A percentile compares a stretch with the other conserved stretches of the same genome.
These are phyloP conservation scores for Nannochloropsis gaditana DNA, from an alignment of 108 stramenopile genomes.

Conservation along the genomic window DNA sequence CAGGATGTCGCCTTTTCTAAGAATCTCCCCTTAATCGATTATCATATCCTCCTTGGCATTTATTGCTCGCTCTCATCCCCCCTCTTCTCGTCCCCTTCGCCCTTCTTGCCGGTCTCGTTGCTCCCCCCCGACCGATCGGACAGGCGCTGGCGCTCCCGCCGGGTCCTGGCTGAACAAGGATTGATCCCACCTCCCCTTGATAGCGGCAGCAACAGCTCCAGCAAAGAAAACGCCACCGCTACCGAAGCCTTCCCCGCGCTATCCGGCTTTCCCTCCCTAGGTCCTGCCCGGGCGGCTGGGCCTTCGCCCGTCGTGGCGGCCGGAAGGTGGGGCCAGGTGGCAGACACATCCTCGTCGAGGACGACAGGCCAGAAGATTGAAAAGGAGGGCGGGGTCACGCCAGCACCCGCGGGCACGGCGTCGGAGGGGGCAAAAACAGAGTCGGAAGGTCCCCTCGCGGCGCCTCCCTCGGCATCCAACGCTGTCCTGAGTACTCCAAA, in stretches of 20 bases:
- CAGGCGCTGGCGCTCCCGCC: conserved; percentile 3
- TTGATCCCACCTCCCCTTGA: neutral
- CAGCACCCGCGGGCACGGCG: too few species aligned
- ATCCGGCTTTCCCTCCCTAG: neutral
- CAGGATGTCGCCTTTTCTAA: neutral
- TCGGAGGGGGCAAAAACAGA: too few species aligned
- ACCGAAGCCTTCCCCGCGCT: neutral
- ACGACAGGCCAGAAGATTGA: too few species aligned
- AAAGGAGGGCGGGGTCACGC: too few species aligned
- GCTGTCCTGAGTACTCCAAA: too few species aligned
- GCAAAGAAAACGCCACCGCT: too few species aligned
- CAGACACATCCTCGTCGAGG: too few species aligned
- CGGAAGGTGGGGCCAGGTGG: too few species aligned
- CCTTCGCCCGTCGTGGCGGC: too few species aligned
- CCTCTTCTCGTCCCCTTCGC: neutral
- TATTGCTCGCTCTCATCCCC: neutral
- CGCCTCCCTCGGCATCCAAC: too few species aligned
- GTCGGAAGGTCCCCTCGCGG: too few species aligned
- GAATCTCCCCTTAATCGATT: neutral
- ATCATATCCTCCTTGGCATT: neutral
- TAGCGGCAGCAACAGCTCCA: neutral
- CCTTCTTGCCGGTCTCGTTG: neutral
- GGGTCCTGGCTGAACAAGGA: neutral
- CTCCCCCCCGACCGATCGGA: neutral
- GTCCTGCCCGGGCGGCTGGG: neutral